Evolutionary conservation across 2,329 filamentous ascomycete genomes (phyloP).

Genomic region (Colletotrichum falcatum): DNA sequence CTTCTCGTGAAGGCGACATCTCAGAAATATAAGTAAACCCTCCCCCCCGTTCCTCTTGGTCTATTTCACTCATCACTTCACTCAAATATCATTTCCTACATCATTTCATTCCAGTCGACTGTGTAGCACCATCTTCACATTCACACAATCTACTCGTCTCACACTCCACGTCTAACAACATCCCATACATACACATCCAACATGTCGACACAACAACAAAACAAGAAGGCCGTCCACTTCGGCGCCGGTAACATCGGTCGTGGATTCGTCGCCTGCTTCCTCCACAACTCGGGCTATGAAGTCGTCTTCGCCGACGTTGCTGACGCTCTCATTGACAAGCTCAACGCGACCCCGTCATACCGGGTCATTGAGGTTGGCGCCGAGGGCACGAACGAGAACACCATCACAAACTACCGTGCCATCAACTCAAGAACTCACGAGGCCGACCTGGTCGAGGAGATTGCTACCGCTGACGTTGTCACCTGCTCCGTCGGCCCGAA

Average conservation of each 20-base stretch:
- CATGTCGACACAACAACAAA: conserved; percentile 51
- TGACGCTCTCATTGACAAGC: conserved; percentile 81
- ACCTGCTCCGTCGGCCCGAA: conserved; percentile 98
- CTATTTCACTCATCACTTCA: rapidly evolving
- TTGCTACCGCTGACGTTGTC: conserved; percentile 87
- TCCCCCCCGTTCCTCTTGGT: neutral
- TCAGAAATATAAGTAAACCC: conserved; percentile 34
- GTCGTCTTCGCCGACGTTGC: conserved; percentile 97
- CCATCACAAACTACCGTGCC: conserved; percentile 94
- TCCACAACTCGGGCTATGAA: conserved; percentile 94
- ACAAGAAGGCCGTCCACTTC: conserved; percentile 83
- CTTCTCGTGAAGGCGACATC: conserved; percentile 34
- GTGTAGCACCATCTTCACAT: neutral
- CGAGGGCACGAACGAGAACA: conserved; percentile 83
- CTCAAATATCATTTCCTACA: neutral
- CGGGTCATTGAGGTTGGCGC: conserved; percentile 92
- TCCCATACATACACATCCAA: conserved; percentile 44
- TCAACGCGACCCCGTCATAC: conserved; percentile 84
- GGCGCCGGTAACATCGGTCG: conserved; percentile 88
- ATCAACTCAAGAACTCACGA: conserved; percentile 94
- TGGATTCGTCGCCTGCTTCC: conserved; percentile 90
- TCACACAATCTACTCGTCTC: conserved; percentile 1
- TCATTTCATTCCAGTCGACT: neutral
- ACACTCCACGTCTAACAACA: neutral
- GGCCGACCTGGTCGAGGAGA: conserved; percentile 84